Evolutionary conservation across 2,329 filamentous ascomycete genomes (phyloP), one percentile per base, ranked within the genome.

Genomic region (Fusarium tanahbumbuense): DNA sequence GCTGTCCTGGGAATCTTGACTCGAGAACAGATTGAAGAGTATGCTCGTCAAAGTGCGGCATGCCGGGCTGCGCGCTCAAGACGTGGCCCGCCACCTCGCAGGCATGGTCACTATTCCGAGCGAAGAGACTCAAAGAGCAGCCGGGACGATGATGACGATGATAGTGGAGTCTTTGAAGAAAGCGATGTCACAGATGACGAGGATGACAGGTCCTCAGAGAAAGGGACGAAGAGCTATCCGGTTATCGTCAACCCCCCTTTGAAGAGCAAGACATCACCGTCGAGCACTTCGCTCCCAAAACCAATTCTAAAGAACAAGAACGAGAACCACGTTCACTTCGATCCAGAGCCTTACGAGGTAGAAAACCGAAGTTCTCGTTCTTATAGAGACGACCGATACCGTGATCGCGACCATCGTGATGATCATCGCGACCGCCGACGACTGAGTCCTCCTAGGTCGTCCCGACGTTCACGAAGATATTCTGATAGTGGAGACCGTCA

Each of bases 281-380:
- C 80, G 2, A 78, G 76, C 49, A 79, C 79, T 8, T 76, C 78
- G 5, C 76, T 74, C 62, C 87, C 87, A 3, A 89, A 88, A 71
- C 84, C 87, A 8, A 89, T 89, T n/a, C 79, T 89, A 20, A 89
- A 89, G 80, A 89, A 89, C 74, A 85, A 83, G 71, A 87, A 88
- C 64, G 84, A 84, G 48, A 85, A 89, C 63, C 85, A 85, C 47
- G 86, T 89, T 8, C 83, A 83, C 6, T 88, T 88, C 62, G 83
- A 85, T 40, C 81, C 83, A 2, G 81, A 85, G 71, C 82, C 83
- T 18, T 76, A 82, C 57, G 81, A 87, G 74, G 75, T 87, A 44
- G 76, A 81, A 50, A 55, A 76, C 3, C 74, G 74, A 27, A 74
- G 72, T 44, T 62, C 75, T 25, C 73, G 71, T 12, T 76, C 75